Evolutionary conservation across 2,329 filamentous ascomycete genomes (phyloP).

Genomic region (Stachybotrys echinatus): DNA sequence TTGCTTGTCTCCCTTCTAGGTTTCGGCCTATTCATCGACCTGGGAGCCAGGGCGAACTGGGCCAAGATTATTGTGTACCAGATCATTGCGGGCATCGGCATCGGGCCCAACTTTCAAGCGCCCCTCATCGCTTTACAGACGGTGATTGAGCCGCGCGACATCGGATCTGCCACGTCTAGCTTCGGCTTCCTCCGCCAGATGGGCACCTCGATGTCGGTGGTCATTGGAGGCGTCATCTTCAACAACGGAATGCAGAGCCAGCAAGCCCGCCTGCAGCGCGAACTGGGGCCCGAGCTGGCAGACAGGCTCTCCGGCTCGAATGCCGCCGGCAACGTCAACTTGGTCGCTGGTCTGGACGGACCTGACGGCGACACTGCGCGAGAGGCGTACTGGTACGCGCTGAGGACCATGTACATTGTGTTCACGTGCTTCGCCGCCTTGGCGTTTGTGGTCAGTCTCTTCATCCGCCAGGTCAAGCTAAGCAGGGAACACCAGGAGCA

Average conservation of each 20-base stretch:
- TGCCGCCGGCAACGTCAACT: conserved; percentile 54
- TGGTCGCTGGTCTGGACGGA: conserved; percentile 47
- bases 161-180: conserved; percentile 63
- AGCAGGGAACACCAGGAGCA: conserved; percentile 52
- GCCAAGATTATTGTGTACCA: conserved; percentile 56
- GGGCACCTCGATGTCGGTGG: conserved; percentile 62
- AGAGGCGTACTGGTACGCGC: conserved; percentile 41
- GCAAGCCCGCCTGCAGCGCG: conserved; percentile 37
- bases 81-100: conserved; percentile 57
- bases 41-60: conserved; percentile 51
- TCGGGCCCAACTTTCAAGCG: conserved; percentile 65
- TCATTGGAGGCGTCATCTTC: conserved; percentile 74
- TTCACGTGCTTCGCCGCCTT: conserved; percentile 44
- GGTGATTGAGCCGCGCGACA: conserved; percentile 55
- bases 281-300: conserved; percentile 47
- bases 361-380: conserved; percentile 36
- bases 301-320: conserved; percentile 49
- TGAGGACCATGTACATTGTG: conserved; percentile 54
- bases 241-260: conserved; percentile 66
- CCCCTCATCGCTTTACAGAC: conserved; percentile 65
- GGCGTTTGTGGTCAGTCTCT: conserved; percentile 40
- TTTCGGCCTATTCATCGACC: conserved; percentile 57
- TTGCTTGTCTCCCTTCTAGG: conserved; percentile 58
- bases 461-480: conserved; percentile 43
- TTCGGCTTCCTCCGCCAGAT: conserved; percentile 65